A percentile compares a stretch with the other conserved stretches of the same genome.
phyloP scores from a whole-genome alignment of 352 stramenopile genomes.

The Thraustochytrium sp. region DNA sequence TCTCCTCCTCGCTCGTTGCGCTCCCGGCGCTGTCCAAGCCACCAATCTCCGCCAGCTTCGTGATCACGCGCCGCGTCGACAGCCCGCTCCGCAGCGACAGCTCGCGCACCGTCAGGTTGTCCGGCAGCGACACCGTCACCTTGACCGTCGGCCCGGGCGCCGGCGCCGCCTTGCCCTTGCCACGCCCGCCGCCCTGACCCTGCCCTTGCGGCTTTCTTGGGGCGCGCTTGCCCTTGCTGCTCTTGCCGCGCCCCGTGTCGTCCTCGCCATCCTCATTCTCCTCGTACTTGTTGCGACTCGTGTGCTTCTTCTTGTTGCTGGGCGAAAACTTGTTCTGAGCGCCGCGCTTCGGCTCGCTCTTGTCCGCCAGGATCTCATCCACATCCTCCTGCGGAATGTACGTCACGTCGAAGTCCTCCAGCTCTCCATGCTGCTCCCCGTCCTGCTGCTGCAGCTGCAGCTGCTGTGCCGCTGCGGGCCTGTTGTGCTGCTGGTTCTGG shows the following conservation, averaged over 20 bases:
- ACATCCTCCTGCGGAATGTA: background rate
- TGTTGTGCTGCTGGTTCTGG: too few species aligned
- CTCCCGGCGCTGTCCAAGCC: background rate
- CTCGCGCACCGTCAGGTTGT: constrained; percentile 32
- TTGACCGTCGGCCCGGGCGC: background rate
- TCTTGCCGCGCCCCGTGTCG: background rate
- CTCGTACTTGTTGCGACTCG: background rate
- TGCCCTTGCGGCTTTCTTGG: background rate
- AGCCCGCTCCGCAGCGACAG: constrained; percentile 4
- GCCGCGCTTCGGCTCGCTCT: too few species aligned
- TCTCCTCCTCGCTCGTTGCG: background rate
- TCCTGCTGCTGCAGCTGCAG: background rate
- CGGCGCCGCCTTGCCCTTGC: background rate
- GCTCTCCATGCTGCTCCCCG: background rate
- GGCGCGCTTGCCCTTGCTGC: background rate
- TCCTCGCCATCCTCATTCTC: background rate
- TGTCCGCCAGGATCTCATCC: too few species aligned
- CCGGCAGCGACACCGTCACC: background rate
- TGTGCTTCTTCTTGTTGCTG: background rate
- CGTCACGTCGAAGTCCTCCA: background rate
- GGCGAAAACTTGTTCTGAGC: background rate
- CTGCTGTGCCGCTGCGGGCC: background rate
- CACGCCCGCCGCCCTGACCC: background rate
- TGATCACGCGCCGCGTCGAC: background rate
- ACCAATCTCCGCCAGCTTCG: constrained; percentile 29